phyloP scores from a whole-genome alignment of 805 yeast genomes.

The Ogataea zsoltii region DNA sequence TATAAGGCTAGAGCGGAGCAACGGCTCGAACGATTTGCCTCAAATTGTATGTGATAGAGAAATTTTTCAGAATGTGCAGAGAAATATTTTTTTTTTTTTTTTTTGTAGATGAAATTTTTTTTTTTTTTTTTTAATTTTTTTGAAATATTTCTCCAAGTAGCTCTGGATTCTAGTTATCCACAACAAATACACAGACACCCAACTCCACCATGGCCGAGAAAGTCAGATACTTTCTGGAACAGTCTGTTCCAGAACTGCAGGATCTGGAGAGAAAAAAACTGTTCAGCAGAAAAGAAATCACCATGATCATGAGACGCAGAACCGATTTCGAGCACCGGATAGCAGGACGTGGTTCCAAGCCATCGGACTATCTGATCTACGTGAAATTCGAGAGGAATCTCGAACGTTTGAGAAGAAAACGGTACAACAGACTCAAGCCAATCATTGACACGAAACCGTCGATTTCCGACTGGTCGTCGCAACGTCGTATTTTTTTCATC shows the following conservation, averaged over 20 bases:
- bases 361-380: slow-evolving; percentile 76
- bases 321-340: slow-evolving; percentile 95
- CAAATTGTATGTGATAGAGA: no score
- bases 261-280: slow-evolving; percentile 80
- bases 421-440: slow-evolving; percentile 61
- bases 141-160: no score
- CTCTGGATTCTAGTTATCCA: no score
- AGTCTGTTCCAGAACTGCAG: slow-evolving; percentile 87
- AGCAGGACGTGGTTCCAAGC: slow-evolving; percentile 76
- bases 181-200: neutral
- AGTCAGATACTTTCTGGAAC: slow-evolving; percentile 56
- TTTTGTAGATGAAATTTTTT: neutral
- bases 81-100: neutral
- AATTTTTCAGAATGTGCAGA: no score
- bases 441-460: slow-evolving; percentile 62
- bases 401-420: slow-evolving; percentile 72
- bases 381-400: slow-evolving; percentile 77
- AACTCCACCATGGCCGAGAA: slow-evolving; percentile 37
- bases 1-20: slow-evolving; percentile 4
- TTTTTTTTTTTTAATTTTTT: neutral
- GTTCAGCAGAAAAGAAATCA: slow-evolving; percentile 80
- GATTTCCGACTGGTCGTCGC: slow-evolving; percentile 84
- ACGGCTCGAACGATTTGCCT: no score
- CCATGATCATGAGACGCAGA: slow-evolving; percentile 84
- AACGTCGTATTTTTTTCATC: slow-evolving; percentile 75